Base-by-base conservation (phyloP, 2,329 filamentous ascomycete genomes). In the Clonostachys sp. region DNA sequence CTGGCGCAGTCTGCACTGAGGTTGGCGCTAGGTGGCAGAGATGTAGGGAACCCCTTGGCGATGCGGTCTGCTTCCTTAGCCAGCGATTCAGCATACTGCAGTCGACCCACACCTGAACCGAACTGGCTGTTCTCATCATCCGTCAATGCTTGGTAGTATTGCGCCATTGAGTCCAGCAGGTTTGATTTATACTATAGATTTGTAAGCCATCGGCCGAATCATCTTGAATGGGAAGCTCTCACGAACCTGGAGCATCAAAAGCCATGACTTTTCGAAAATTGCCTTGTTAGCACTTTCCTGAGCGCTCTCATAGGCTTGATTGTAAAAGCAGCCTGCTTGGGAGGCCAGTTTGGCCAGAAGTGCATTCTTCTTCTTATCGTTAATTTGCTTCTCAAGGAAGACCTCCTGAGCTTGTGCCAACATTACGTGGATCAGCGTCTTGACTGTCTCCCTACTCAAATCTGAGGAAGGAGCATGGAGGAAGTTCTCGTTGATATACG, bases 401-500 rank as follows among this genome's bases (percentile, higher is more conserved):
- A 97, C 90, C 65, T 99, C 94, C 65, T 99, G 95, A 5, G 88
- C 92, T 67, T 99, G 94, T 2, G 92, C 95, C 47, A 99, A 80
- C 78, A 90, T 97, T 50, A 99, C 83, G 45, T 86, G 81, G 62
- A 99, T 97, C 54, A 99, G 70, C 0, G 90, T 91, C 71, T 96
- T 96, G 60, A 99, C 90, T 0, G 94, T 99, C 45, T 99, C 92
- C 51, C 94, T 77, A 64, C 91, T 97, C 43, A 99, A 71, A 61
- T 99, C 94, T n/a, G 89, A 91, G 9, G 91, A 96, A 1, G 95
- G 94, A 2, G 94, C 94, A 61, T 99, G 94, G 35, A 99, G 75
- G 64, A 99, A 99, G 71, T 99, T 99, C 71, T 99, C 94, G 68
- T 99, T 99, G 73, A 99, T 99, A 61, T 99, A 99, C 46, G 92